Base-by-base conservation (phyloP, 163 green algal species). In the Trebouxia gelatinosa region DNA sequence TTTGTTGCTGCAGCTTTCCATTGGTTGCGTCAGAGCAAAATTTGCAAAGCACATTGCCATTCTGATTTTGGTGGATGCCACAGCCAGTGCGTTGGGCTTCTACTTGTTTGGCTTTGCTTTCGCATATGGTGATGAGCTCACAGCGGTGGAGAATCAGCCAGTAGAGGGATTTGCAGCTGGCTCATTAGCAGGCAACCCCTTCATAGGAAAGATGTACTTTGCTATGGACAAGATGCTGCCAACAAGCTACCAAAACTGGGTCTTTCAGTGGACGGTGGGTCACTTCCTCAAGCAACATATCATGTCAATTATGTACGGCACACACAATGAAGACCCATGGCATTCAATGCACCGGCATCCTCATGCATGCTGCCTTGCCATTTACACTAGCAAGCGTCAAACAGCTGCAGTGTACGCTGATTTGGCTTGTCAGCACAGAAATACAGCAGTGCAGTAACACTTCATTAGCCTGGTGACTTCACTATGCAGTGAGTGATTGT, bases 251-350 rank as follows among this genome's bases (percentile, higher is more conserved):
- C 79, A 79, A 23, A 59, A 81, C 31, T 94, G 87, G 87, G 85
- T 97, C 79, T 97, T 97, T 85, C 88, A 96, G 84, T 97, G 90
- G 79, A 84, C 88, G 66, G 82, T 86, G 38, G 54, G 79, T 40
- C n/a, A 0, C 23, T 3, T 38, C 35, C n/a, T 35, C 26, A 19
- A 28, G 48, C 48, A 59, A 19, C 48, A 59, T 2, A 3, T 29
- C 19, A 23, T 3, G 48, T 23, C 23, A 23, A 3, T 59, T 2
- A 59, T 59, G 2, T 59, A 23, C 3, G 23, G 48, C 23, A 28
- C 3, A 59, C 3, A 17, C 3, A 19, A 59, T 59, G 19, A 59
- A 7, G 48, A 28, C 32, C 34, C n/a, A 68, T 13, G 32, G 58
- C 58, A n/a, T n/a, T n/a, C n/a, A n/a, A n/a, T n/a, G n/a, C n/a